Evolutionary conservation across 2,329 filamentous ascomycete genomes (phyloP), one percentile per base, ranked within the genome.

Genomic region (Exophiala dermatitidis): DNA sequence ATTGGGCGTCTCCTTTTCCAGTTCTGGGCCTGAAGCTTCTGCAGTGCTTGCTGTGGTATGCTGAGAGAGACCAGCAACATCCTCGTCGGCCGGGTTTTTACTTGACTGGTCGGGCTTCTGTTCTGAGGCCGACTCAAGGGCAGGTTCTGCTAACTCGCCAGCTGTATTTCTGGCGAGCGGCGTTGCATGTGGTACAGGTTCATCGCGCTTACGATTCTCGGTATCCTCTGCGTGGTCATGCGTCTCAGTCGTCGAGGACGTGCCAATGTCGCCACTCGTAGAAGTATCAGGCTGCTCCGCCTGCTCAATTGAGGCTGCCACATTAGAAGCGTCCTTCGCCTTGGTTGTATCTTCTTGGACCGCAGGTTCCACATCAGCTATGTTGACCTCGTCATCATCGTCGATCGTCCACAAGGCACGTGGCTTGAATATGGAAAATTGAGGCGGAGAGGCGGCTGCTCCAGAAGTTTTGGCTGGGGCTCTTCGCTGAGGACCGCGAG

Each of bases 401-500:
- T 60, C 56, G 28, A 63, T 63, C 8, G 54, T 54, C 61, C 61
- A 63, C 32, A 63, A 37, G 2, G 58, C 46, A 10, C 52, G 53
- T 19, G 60, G 61, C 32, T 42, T 46, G 31, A 54, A 57, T 31
- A 63, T 57, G 12, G 58, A 49, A 31, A 61, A 62, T 37, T 34
- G 30, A 5, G 49, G 26, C 5, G 28, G 42, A 8, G 54, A 28
- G 26, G 50, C 46, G 5, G 50, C 44, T 33, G 58, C 52, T 33
- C 57, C 54, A n/a, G 60, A 54, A 28, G 86, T 82, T 26, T 71
- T 73, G 10, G 79, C 79, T 19, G 81, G 79, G 65, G 82, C 84
- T 66, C 90, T 80, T 61, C 90, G 81, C 62, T 89, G 84, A 10
- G 93, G 93, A 7, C 93, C 93, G 60, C 88, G 84, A 26, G 93